Percentiles rank a stretch among this genome's conserved stretches.
Conservation (phyloP, 306 rosid species). For the Urtica urens region DNA sequence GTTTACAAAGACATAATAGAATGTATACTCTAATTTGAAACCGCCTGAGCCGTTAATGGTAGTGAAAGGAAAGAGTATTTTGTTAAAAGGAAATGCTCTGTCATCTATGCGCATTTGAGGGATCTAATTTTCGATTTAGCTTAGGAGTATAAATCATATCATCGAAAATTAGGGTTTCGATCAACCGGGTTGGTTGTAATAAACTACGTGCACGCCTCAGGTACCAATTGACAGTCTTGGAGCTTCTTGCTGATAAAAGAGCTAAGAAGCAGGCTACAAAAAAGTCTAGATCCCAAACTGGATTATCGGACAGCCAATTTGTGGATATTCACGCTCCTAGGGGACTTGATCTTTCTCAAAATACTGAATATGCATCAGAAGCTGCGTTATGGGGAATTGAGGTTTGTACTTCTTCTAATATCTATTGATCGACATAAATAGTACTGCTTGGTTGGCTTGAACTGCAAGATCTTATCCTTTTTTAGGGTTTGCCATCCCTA, state of each 20-base stretch:
- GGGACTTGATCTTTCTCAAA: slow-evolving; percentile 65
- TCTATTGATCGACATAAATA: slow-evolving; percentile 5
- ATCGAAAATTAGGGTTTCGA: not conserved
- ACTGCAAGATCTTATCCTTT: slow-evolving; percentile 33
- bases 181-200: not conserved
- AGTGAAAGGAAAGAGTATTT: no score
- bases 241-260: slow-evolving; percentile 45
- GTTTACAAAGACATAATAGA: no score
- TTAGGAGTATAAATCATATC: not conserved
- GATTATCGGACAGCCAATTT: slow-evolving; percentile 42
- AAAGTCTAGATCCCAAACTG: slow-evolving; percentile 37
- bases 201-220: slow-evolving; percentile 29
- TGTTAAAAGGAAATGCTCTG: no score
- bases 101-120: no score
- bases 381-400: slow-evolving; percentile 98
- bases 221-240: slow-evolving; percentile 69
- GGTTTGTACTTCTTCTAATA: slow-evolving; percentile 37
- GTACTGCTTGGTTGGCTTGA: slow-evolving; percentile 20
- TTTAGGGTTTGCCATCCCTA: slow-evolving; percentile 91
- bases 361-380: slow-evolving; percentile 77
- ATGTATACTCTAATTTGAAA: no score
- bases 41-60: no score
- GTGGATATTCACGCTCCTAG: slow-evolving; percentile 64
- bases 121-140: no score
- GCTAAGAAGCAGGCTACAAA: slow-evolving; percentile 34